Conservation (phyloP, 352 stramenopile species). For the Globisporangium polare region DNA sequence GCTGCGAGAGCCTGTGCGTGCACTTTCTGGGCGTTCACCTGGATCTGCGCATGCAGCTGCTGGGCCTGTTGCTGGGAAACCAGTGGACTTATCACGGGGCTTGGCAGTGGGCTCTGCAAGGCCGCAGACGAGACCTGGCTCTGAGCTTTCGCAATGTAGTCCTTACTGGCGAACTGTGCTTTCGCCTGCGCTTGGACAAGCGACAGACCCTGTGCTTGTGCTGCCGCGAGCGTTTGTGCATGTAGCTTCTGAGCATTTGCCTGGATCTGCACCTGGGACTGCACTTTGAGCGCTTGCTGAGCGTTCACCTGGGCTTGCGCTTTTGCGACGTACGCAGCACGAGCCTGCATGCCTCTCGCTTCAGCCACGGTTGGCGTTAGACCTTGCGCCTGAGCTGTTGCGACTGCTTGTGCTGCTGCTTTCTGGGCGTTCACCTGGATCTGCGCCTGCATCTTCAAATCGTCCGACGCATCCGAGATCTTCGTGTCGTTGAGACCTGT, state of each 20-base stretch:
- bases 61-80: conserved; percentile 80
- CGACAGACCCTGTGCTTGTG: conserved; percentile 81
- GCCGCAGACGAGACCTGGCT: conserved; percentile 70
- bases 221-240: conserved; percentile 75
- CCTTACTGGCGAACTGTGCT: conserved; percentile 83
- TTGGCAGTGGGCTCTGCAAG: conserved; percentile 48
- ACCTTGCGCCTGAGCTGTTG: conserved; percentile 74
- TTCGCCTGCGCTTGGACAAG: conserved; percentile 85
- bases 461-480: conserved; percentile 38
- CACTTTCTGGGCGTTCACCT: conserved; percentile 88
- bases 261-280: conserved; percentile 88
- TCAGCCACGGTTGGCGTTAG: conserved; percentile 65
- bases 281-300: conserved; percentile 76
- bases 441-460: conserved; percentile 80
- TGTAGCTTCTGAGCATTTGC: conserved; percentile 87
- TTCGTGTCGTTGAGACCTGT: conserved; percentile 35
- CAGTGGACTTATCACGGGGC: conserved; percentile 43
- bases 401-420: conserved; percentile 73
- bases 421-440: conserved; percentile 86
- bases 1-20: conserved; percentile 85
- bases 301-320: conserved; percentile 83
- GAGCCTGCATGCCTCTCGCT: conserved; percentile 75
- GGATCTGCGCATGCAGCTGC: conserved; percentile 84
- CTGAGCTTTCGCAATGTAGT: conserved; percentile 88
- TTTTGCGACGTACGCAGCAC: conserved; percentile 81